A percentile compares a stretch with the other conserved stretches of the same genome.
phyloP scores from a whole-genome alignment of 192 early-diverging fungal species.

The Entrophospora sp. region DNA sequence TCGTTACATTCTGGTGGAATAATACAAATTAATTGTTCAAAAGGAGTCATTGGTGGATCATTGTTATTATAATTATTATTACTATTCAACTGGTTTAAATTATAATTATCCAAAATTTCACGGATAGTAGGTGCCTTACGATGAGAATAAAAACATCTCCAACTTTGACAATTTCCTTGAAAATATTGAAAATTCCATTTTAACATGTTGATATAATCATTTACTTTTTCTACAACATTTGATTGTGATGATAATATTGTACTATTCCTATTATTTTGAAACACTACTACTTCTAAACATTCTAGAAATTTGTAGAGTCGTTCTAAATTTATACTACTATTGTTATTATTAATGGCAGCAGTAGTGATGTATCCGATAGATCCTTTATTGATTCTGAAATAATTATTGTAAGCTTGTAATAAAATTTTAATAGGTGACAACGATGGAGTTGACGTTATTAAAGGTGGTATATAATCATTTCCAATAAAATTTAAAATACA shows the following conservation, averaged over 20 bases:
- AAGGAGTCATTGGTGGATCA: conserved; percentile 9
- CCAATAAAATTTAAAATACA: conserved; percentile 16
- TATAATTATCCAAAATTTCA: conserved; percentile 4
- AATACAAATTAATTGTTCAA: conserved; percentile 21
- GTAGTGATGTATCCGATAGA: no score
- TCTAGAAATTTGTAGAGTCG: background rate
- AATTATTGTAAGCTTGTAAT: background rate
- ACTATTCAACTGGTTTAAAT: no score
- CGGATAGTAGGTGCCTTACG: conserved; percentile 6
- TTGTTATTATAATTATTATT: no score
- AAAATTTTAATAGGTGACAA: conserved; percentile 3
- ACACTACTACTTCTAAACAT: background rate
- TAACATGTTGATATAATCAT: conserved; percentile 13
- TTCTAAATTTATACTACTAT: background rate
- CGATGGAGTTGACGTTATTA: no score
- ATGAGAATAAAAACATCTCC: conserved; percentile 17
- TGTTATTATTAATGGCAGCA: conserved; percentile 4
- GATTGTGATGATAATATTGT: no score
- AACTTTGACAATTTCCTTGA: conserved; percentile 11
- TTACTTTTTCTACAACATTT: background rate
- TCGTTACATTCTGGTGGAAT: background rate
- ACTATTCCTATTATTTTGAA: background rate
- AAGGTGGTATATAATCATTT: conserved; percentile 15
- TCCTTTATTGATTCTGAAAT: background rate
- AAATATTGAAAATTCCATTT: conserved; percentile 19